Percentiles rank a stretch among this genome's conserved stretches.
Conservation (phyloP, 2,329 filamentous ascomycete species). For the Corinectria fuckeliana region DNA sequence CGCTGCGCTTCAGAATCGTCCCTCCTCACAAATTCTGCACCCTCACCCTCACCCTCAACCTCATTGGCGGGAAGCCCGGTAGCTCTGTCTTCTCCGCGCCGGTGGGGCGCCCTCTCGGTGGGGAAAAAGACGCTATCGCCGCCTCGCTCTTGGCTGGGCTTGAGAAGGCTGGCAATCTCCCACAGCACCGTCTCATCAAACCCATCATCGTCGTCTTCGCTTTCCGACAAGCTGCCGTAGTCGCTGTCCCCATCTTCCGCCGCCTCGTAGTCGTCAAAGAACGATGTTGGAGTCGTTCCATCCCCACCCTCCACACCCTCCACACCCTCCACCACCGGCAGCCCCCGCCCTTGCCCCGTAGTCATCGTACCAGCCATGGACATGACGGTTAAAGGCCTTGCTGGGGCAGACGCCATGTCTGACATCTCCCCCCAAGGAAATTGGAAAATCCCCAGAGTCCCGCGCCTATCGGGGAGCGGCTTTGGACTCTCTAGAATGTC, state of each 20-base stretch:
- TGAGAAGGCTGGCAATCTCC: constrained; percentile 68
- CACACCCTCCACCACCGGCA: constrained; percentile 13
- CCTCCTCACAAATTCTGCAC: constrained; percentile 24
- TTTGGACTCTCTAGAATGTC: constrained; percentile 69
- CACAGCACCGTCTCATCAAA: constrained; percentile 69
- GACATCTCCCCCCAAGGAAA: constrained; percentile 71
- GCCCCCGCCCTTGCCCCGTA: constrained; percentile 5
- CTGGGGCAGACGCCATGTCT: constrained; percentile 57
- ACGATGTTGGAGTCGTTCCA: constrained; percentile 56
- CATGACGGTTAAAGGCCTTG: constrained; percentile 47
- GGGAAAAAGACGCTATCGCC: constrained; percentile 48
- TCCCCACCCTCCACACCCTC: constrained; percentile 16
- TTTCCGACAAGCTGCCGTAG: constrained; percentile 27
- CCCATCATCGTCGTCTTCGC: constrained; percentile 50
- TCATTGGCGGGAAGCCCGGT: constrained; percentile 25
- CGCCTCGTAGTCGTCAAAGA: constrained; percentile 67
- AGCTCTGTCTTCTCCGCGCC: constrained; percentile 20
- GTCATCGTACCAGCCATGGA: constrained; percentile 61
- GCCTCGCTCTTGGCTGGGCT: constrained; percentile 58
- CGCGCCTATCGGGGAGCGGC: constrained; percentile 63
- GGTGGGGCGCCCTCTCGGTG: constrained; percentile 22
- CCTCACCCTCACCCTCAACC: background rate
- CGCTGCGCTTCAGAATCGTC: constrained; percentile 10
- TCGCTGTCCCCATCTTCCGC: constrained; percentile 51
- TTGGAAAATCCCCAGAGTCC: constrained; percentile 68